phyloP scores from a whole-genome alignment of 495 filamentous ascomycete genomes.

The Podospora conica region DNA sequence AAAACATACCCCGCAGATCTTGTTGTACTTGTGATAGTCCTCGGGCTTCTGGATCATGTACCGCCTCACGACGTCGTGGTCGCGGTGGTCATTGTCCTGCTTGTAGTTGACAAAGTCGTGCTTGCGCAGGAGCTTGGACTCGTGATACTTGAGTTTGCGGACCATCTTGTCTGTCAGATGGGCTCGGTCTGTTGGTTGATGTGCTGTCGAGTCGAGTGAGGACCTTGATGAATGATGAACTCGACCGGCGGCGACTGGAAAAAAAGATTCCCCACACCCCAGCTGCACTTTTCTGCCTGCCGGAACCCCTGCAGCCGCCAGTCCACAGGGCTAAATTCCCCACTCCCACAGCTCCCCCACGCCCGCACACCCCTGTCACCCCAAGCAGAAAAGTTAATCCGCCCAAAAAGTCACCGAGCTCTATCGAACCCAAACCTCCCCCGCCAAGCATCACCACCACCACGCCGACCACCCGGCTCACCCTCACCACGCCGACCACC shows the following conservation, averaged over 20 bases:
- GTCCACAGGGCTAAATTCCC: not conserved
- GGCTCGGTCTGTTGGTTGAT: not conserved
- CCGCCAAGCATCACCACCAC: constrained; percentile 3
- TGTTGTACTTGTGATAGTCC: constrained; percentile 77
- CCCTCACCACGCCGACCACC: not conserved
- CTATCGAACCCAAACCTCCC: not conserved
- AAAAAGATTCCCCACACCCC: constrained; percentile 12
- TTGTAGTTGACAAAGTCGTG: constrained; percentile 94
- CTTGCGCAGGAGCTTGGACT: constrained; percentile 73
- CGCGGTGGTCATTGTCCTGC: constrained; percentile 78
- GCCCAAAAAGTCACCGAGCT: constrained; percentile 1
- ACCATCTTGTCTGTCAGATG: constrained; percentile 54
- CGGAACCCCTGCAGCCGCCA: not conserved
- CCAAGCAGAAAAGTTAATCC: constrained; percentile 7
- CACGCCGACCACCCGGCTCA: not conserved
- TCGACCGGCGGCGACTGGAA: not conserved
- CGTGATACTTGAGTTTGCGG: constrained; percentile 80
- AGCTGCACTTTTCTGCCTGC: constrained; percentile 9
- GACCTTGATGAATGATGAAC: not conserved
- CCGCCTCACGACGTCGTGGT: constrained; percentile 64
- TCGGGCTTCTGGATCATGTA: constrained; percentile 82
- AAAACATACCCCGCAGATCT: constrained; percentile 60
- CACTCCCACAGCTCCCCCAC: not conserved
- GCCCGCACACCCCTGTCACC: not conserved
- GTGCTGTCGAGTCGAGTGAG: not conserved